phyloP scores from a whole-genome alignment of 495 filamentous ascomycete species.

The Penicillium bovifimosum region DNA sequence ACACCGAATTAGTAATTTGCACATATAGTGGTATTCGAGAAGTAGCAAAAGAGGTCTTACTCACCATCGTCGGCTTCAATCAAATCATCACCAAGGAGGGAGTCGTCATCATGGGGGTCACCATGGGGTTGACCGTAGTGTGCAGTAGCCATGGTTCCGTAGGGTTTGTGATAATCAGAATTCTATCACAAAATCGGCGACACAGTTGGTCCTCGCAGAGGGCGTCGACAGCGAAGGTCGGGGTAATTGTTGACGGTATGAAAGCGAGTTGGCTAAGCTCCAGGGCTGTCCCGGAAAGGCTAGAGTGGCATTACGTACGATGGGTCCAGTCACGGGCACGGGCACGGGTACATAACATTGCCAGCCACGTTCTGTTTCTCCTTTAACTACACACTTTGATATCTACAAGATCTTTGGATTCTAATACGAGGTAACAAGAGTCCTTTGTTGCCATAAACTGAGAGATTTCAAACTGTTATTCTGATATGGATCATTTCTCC shows the following conservation, averaged over 20 bases:
- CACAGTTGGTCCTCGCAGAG: constrained; percentile 2
- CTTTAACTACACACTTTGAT: constrained; percentile 6
- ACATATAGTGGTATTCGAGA: neutral
- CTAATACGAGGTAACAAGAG: neutral
- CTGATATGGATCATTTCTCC: neutral
- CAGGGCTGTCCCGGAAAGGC: constrained; percentile 39
- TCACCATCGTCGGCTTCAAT: constrained; percentile 96
- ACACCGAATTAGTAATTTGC: constrained; percentile 8
- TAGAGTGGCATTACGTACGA: constrained; percentile 45
- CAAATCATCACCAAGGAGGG: constrained; percentile 78
- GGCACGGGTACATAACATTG: neutral
- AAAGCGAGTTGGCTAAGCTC: constrained; percentile 22
- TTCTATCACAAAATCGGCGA: neutral
- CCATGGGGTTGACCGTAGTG: constrained; percentile 33
- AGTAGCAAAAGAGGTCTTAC: neutral
- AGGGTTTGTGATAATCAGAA: constrained; percentile 2
- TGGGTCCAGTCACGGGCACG: no score
- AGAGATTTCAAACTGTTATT: neutral
- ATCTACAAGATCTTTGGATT: neutral
- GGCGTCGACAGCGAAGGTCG: neutral
- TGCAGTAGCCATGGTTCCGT: constrained; percentile 42
- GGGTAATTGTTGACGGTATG: constrained; percentile 5
- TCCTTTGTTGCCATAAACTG: neutral
- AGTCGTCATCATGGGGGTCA: constrained; percentile 48
- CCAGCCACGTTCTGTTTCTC: constrained; percentile 22